phyloP scores from a whole-genome alignment of 306 rosid genomes.

The Cercis canadensis region DNA sequence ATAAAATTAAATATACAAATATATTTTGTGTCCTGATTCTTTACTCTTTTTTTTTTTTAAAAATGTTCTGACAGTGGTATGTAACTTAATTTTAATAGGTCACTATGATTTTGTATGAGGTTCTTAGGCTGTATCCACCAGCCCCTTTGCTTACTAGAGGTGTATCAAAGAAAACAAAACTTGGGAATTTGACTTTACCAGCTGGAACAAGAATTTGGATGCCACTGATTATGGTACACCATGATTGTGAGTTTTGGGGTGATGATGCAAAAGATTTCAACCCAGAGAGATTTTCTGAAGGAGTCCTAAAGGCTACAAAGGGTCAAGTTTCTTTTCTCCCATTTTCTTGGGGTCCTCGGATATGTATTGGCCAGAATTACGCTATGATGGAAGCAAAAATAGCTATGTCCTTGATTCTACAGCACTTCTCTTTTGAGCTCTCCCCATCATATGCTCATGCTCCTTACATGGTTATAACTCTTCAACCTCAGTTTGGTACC shows the following conservation, averaged over 20 bases:
- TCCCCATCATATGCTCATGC: conserved; percentile 42
- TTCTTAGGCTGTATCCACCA: conserved; percentile 51
- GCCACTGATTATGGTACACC: neutral
- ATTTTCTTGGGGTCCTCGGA: conserved; percentile 28
- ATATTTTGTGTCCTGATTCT: too few species aligned
- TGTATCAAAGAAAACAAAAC: conserved; percentile 20
- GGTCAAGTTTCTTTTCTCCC: neutral
- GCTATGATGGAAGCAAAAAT: conserved; percentile 36
- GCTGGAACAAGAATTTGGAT: neutral
- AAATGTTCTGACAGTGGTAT: too few species aligned
- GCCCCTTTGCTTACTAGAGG: neutral
- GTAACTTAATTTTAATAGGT: conserved; percentile 28
- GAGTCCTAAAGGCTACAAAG: neutral
- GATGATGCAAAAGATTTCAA: conserved; percentile 18
- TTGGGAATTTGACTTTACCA: conserved; percentile 13
- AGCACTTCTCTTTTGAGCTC: conserved; percentile 33
- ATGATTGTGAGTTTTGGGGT: conserved; percentile 27
- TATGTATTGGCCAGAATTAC: conserved; percentile 22
- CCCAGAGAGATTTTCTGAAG: conserved; percentile 30
- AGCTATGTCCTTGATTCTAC: conserved; percentile 41
- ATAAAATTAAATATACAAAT: too few species aligned
- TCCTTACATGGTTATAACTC: neutral
- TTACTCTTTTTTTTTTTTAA: too few species aligned
- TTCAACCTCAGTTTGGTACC: conserved; percentile 38
- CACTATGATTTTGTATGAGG: conserved; percentile 51